Conservation (phyloP, 164 flowering plant species). For the Berberis vulgaris region DNA sequence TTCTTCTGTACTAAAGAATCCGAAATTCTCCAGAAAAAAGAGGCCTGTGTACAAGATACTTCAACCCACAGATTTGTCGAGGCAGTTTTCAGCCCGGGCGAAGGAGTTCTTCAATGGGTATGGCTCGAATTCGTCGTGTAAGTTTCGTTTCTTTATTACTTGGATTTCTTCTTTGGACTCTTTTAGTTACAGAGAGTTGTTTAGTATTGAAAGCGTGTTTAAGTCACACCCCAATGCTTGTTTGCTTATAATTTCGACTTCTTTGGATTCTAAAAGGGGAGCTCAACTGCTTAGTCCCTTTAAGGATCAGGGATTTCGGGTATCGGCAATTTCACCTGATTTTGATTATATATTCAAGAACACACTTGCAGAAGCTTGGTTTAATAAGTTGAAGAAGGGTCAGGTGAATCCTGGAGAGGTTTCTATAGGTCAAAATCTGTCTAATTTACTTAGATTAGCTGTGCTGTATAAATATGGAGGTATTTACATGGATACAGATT, state of each 20-base stretch:
- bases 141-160: slow-evolving; percentile 69
- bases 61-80: slow-evolving; percentile 9
- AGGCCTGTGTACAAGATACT: slow-evolving; percentile 13
- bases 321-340: slow-evolving; percentile 60
- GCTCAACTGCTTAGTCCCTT: slow-evolving; percentile 39
- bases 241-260: slow-evolving; percentile 52
- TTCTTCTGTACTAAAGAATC: slow-evolving; percentile 3
- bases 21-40: slow-evolving; percentile 10
- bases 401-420: slow-evolving; percentile 59
- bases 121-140: slow-evolving; percentile 28
- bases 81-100: slow-evolving; percentile 29
- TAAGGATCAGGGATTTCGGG: slow-evolving; percentile 31
- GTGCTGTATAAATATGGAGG: slow-evolving; percentile 79
- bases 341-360: slow-evolving; percentile 42
- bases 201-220: slow-evolving; percentile 59
- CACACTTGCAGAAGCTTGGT: slow-evolving; percentile 61
- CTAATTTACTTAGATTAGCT: slow-evolving; percentile 74
- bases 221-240: slow-evolving; percentile 70
- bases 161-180: slow-evolving; percentile 71
- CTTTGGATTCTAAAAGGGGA: slow-evolving; percentile 57
- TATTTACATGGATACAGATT: slow-evolving; percentile 72
- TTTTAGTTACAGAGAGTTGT: slow-evolving; percentile 46
- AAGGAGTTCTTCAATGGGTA: slow-evolving; percentile 33
- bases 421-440: slow-evolving; percentile 79
- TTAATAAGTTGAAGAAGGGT: slow-evolving; percentile 39